Base-by-base conservation (phyloP, 768 basidiomycete genomes). In the Cystobasidium tubakii region DNA sequence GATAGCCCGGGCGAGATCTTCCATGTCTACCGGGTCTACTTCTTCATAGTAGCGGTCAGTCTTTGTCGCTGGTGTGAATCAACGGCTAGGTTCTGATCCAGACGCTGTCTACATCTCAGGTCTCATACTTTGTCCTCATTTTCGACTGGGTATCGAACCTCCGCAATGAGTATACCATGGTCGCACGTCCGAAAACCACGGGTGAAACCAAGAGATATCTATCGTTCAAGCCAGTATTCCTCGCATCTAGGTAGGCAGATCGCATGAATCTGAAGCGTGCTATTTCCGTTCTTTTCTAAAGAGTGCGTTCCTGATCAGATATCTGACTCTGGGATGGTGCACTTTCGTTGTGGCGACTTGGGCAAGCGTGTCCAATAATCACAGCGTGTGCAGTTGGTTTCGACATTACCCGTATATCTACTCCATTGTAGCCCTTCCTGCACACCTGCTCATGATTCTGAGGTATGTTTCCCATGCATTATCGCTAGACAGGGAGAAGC, bases 131-230 rank as follows among this genome's bases (percentile, higher is more conserved):
- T 33, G 23, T 65, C 31, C 63, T 65, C 2, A 46, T 65, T 7
- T 65, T 39, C 19, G 63, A 65, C 63, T 65, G 63, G 63, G 13
- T 65, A 27, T 65, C 63, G 9, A 65, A 65, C 23, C 63, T 65
- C 10, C 9, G 15, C 34, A 65, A 65, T 46, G 63, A 65, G 15
- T 65, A 36, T 13, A 3, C 25, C 19, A 42, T 65, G 36, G 25
- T 65, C 7, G 10, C 15, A 25, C 25, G 36, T 1, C 25, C 31
- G 13, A 65, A 65, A 36, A 42, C 7, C 17, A 25, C 33, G 39
- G 23, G 33, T 6, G 57, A 34, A 17, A 23, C 63, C 31, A 27
- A 43, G 27, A 27, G 15, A 25, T 27, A 19, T 33, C 25, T 65
- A n/a, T 65, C 63, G 10, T 36, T 65, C 34, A 65, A 65, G 39